Evolutionary conservation across 164 flowering plant genomes (phyloP).

Genomic region (Buxus sempervirens): DNA sequence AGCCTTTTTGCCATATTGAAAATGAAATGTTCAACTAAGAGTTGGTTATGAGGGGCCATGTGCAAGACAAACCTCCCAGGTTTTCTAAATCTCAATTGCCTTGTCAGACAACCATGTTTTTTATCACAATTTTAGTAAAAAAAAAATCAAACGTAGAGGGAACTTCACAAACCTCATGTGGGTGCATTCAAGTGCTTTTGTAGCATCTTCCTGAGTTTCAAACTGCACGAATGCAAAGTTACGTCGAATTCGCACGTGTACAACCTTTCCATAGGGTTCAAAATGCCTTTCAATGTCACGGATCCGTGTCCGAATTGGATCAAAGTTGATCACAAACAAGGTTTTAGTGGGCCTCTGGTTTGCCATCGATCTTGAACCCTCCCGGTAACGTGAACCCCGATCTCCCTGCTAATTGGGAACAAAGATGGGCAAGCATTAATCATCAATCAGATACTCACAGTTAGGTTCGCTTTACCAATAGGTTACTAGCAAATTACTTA

Average conservation of each 20-base stretch:
- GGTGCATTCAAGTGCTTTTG: conserved; percentile 84
- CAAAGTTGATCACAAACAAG: conserved; percentile 87
- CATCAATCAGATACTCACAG: too few species aligned
- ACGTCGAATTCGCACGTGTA: conserved; percentile 69
- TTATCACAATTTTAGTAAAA: background rate
- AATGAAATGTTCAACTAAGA: too few species aligned
- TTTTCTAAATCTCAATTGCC: too few species aligned
- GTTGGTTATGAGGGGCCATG: too few species aligned
- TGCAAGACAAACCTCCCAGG: too few species aligned
- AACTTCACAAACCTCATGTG: conserved; percentile 64
- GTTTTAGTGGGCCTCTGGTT: conserved; percentile 87
- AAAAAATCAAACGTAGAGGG: background rate
- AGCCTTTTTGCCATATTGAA: too few species aligned
- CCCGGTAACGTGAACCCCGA: conserved; percentile 54
- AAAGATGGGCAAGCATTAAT: background rate
- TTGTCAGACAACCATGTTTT: too few species aligned
- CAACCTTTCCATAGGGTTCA: conserved; percentile 75
- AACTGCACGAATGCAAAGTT: conserved; percentile 96
- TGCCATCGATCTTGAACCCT: conserved; percentile 49
- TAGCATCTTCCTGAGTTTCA: conserved; percentile 86
- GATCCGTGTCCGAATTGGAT: conserved; percentile 61
- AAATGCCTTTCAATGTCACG: conserved; percentile 80
- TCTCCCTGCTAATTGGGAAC: conserved; percentile 37
- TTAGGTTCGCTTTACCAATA: too few species aligned
- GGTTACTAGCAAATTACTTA: too few species aligned